These are phyloP conservation scores for Takashimella tepidaria DNA, from an alignment of 1,284 basidiomycete species.

Conservation along the genomic window DNA sequence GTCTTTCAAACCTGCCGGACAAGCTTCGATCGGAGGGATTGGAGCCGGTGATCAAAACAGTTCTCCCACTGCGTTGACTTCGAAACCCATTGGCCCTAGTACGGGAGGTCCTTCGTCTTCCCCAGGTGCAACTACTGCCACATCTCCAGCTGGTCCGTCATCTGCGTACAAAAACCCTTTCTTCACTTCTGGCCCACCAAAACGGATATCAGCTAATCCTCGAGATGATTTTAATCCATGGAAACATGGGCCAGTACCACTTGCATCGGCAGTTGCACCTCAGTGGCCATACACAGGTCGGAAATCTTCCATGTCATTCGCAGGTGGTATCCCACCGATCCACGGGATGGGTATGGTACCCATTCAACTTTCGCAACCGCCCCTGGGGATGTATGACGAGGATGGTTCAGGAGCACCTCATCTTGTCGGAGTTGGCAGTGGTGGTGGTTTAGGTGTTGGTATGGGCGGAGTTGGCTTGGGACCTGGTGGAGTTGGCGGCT, in stretches of 20 bases:
- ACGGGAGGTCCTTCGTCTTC: too few relatives aligned
- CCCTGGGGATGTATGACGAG: neutral
- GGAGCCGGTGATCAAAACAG: neutral
- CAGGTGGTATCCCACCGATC: slow-evolving; percentile 36
- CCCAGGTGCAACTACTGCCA: slow-evolving; percentile 9
- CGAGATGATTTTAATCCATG: slow-evolving; percentile 92
- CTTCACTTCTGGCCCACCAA: slow-evolving; percentile 66
- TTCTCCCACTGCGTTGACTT: neutral
- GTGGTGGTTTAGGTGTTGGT: slow-evolving; percentile 3
- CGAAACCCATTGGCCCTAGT: slow-evolving; percentile 1
- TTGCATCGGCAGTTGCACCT: slow-evolving; percentile 64
- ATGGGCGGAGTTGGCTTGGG: neutral
- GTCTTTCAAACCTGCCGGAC: slow-evolving; percentile 48
- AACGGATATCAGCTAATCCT: slow-evolving; percentile 75
- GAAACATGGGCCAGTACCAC: slow-evolving; percentile 72
- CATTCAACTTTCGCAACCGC: neutral
- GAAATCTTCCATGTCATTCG: slow-evolving; percentile 62
- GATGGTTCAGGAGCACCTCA: neutral
- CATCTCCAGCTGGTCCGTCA: slow-evolving; percentile 26
- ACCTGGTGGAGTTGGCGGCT: neutral
- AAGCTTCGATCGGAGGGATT: neutral
- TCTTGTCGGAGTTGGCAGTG: neutral
- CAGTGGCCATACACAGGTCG: slow-evolving; percentile 86
- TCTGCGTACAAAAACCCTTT: slow-evolving; percentile 61
- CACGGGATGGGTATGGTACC: slow-evolving; percentile 12